Evolutionary conservation across 331 rosid genomes (phyloP).

Genomic region (Prunus yedoensis): DNA sequence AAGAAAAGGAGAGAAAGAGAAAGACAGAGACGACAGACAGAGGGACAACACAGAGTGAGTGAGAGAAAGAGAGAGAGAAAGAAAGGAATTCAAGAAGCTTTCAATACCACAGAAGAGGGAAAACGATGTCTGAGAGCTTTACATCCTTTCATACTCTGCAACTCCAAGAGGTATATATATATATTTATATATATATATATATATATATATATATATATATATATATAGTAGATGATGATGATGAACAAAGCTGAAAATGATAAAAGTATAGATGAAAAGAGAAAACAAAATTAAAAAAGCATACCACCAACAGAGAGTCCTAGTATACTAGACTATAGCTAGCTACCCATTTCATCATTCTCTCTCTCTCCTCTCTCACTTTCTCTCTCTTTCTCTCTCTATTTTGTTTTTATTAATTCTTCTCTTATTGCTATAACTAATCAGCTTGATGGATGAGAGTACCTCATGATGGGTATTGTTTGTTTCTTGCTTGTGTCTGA

Average conservation of each 20-base stretch:
- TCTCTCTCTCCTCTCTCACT: neutral
- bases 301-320: slow-evolving; percentile 22
- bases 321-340: neutral
- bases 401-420: neutral
- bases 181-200: slow-evolving; percentile 10
- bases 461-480: slow-evolving; percentile 23
- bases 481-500: slow-evolving; percentile 26
- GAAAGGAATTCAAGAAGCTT: slow-evolving; percentile 49
- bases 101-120: slow-evolving; percentile 60
- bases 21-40: slow-evolving; percentile 38
- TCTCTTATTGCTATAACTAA: neutral
- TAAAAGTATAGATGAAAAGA: slow-evolving; percentile 24
- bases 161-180: slow-evolving; percentile 52
- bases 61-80: slow-evolving; percentile 15
- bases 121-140: slow-evolving; percentile 78
- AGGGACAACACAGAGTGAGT: slow-evolving; percentile 27
- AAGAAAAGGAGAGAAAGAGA: slow-evolving; percentile 69
- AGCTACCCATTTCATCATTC: neutral
- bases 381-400: slow-evolving; percentile 17
- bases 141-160: slow-evolving; percentile 66
- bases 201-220: slow-evolving; percentile 16
- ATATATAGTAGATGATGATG: slow-evolving; percentile 9
- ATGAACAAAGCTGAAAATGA: slow-evolving; percentile 57
- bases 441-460: slow-evolving; percentile 19
- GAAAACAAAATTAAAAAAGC: slow-evolving; percentile 10